Evolutionary conservation across 192 early-diverging fungal genomes (phyloP).

Genomic region (Coemansia guatemalensis): DNA sequence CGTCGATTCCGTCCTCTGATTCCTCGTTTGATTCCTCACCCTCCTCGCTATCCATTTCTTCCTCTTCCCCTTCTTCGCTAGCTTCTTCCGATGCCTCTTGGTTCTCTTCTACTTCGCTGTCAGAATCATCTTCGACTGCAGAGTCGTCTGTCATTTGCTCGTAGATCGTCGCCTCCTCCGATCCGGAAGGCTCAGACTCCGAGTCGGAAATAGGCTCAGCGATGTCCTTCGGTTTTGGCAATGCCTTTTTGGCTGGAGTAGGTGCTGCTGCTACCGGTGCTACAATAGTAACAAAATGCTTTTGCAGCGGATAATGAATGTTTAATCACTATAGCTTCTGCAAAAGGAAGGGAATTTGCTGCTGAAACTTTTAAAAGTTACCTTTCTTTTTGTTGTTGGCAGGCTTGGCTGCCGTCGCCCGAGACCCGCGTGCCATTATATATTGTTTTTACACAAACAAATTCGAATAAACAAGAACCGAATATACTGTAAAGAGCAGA

Average conservation of each 20-base stretch:
- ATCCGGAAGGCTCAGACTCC: slow-evolving; percentile 20
- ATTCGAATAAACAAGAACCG: not conserved
- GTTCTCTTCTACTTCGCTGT: slow-evolving; percentile 15
- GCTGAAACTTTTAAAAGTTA: slow-evolving; percentile 4
- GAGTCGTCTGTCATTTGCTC: slow-evolving; percentile 46
- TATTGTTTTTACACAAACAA: not conserved
- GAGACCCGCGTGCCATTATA: slow-evolving; percentile 13
- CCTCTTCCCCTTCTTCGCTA: slow-evolving; percentile 23
- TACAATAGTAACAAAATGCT: not conserved
- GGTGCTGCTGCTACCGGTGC: not conserved
- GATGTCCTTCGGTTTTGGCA: slow-evolving; percentile 8
- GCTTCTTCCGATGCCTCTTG: slow-evolving; percentile 5
- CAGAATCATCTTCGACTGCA: slow-evolving; percentile 26
- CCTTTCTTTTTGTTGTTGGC: slow-evolving; percentile 17
- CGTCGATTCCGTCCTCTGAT: slow-evolving; percentile 29
- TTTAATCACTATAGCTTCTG: not conserved
- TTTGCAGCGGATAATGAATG: not conserved
- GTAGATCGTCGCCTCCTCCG: slow-evolving; percentile 46
- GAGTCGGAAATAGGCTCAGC: slow-evolving; percentile 8
- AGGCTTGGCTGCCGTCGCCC: slow-evolving; percentile 20
- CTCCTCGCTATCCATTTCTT: slow-evolving; percentile 17
- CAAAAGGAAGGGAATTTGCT: not conserved
- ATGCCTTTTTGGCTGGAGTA: not conserved
- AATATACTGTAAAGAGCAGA: not conserved
- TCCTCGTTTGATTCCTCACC: slow-evolving; percentile 26